Evolutionary conservation across 371 early-diverging fungal genomes (phyloP).

Genomic region (Syncephalastrum monosporum): DNA sequence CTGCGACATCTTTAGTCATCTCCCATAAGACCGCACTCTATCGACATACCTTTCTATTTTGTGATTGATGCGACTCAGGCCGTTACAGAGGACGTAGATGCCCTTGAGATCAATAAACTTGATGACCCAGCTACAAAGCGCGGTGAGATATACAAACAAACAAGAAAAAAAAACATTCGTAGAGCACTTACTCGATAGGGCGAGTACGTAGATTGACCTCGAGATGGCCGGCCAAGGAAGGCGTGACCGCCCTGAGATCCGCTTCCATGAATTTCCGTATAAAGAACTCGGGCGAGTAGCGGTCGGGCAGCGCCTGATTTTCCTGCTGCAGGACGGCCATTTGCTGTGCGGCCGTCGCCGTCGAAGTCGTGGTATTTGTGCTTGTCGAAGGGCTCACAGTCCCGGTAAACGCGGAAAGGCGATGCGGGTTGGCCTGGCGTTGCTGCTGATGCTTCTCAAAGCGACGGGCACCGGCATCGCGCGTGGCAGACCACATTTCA

Average conservation of each 20-base stretch:
- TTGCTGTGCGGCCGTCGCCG: neutral
- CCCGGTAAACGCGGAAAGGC: neutral
- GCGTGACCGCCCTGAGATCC: constrained; percentile 35
- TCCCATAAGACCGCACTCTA: constrained; percentile 12
- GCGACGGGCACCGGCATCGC: constrained; percentile 38
- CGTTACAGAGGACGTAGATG: constrained; percentile 57
- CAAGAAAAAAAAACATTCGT: neutral
- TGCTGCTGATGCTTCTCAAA: constrained; percentile 34
- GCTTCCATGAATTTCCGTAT: constrained; percentile 44
- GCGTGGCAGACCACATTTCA: constrained; percentile 43
- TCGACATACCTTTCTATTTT: constrained; percentile 23
- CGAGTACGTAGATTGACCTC: constrained; percentile 48
- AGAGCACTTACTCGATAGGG: constrained; percentile 37
- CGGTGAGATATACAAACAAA: neutral
- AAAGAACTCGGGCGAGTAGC: constrained; percentile 43
- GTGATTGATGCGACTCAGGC: constrained; percentile 53
- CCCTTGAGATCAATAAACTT: constrained; percentile 70
- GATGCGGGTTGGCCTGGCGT: constrained; percentile 2
- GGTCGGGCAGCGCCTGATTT: constrained; percentile 14
- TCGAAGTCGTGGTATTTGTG: constrained; percentile 1
- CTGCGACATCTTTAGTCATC: constrained; percentile 19
- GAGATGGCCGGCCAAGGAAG: constrained; percentile 33
- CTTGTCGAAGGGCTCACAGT: neutral
- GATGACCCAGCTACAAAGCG: constrained; percentile 32
- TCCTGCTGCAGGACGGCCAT: neutral